Evolutionary conservation across 1,284 basidiomycete genomes (phyloP).

Genomic region (Cutaneotrichosporon dermatis): DNA sequence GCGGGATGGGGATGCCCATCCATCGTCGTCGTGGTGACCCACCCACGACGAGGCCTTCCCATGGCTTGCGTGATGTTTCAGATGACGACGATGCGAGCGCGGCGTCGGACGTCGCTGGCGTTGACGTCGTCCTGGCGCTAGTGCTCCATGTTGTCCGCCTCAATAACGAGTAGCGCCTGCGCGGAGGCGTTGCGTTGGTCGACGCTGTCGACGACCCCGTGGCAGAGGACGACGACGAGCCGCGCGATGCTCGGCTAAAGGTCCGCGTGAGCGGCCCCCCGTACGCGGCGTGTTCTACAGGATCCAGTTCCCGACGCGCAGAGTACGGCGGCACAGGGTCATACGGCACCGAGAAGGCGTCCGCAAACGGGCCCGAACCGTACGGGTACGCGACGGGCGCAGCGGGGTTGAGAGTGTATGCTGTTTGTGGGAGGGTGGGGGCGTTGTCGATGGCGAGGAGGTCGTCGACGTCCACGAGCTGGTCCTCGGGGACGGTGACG

Average conservation of each 20-base stretch:
- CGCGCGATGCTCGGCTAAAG: conserved; percentile 1
- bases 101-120: no score
- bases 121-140: no score
- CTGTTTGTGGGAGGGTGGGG: conserved; percentile 13
- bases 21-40: conserved; percentile 2
- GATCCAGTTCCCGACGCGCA: background rate
- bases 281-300: conserved; percentile 1
- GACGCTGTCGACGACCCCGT: background rate
- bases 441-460: conserved; percentile 6
- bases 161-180: background rate
- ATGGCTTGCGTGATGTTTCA: conserved; percentile 19
- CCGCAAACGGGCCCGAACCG: conserved; percentile 17
- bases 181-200: background rate
- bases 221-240: conserved; percentile 5
- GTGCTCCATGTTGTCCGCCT: no score
- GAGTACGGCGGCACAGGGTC: conserved; percentile 41
- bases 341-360: conserved; percentile 17
- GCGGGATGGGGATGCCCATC: conserved; percentile 6
- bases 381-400: conserved; percentile 9
- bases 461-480: conserved; percentile 1
- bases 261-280: background rate
- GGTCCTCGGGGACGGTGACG: conserved; percentile 12
- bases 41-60: conserved; percentile 23
- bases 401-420: conserved; percentile 13
- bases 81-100: background rate